A percentile compares a stretch with the other conserved stretches of the same genome.
phyloP scores from a whole-genome alignment of 768 basidiomycete genomes.

The Harrya chromipes region DNA sequence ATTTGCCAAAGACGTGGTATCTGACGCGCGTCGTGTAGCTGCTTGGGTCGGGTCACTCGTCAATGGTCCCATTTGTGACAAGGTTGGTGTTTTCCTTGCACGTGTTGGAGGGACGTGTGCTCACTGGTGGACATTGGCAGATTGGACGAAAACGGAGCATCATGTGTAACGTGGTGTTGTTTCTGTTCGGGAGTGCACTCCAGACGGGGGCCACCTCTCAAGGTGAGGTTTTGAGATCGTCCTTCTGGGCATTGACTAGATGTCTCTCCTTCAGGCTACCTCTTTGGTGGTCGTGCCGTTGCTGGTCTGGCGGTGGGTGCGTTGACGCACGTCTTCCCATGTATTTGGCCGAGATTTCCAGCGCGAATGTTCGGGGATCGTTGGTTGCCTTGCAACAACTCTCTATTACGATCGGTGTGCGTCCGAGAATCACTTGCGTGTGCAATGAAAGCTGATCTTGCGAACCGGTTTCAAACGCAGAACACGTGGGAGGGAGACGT shows the following conservation, averaged over 20 bases:
- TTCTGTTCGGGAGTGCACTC: conserved; percentile 30
- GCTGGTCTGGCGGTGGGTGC: conserved; percentile 17
- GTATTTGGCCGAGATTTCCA: conserved; percentile 39
- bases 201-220: conserved; percentile 29
- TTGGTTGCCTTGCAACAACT: conserved; percentile 37
- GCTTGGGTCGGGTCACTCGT: conserved; percentile 30
- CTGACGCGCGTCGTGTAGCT: conserved; percentile 19
- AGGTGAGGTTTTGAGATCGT: too few relatives aligned
- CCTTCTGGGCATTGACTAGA: too few relatives aligned
- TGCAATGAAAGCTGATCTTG: neutral
- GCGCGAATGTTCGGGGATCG: conserved; percentile 36
- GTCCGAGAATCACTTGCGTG: conserved; percentile 2
- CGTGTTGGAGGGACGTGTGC: neutral
- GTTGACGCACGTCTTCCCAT: conserved; percentile 29
- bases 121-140: conserved; percentile 6
- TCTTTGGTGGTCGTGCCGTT: conserved; percentile 30
- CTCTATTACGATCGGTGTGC: conserved; percentile 35
- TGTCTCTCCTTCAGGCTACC: conserved; percentile 14
- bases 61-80: conserved; percentile 33
- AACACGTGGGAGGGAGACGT: too few relatives aligned
- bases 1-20: neutral
- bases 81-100: conserved; percentile 7
- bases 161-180: conserved; percentile 28
- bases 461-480: too few relatives aligned
- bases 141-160: conserved; percentile 28